Evolutionary conservation across 129 eudicot species (phyloP).

Genomic region (Pseudognaphalium luteoalbum): DNA sequence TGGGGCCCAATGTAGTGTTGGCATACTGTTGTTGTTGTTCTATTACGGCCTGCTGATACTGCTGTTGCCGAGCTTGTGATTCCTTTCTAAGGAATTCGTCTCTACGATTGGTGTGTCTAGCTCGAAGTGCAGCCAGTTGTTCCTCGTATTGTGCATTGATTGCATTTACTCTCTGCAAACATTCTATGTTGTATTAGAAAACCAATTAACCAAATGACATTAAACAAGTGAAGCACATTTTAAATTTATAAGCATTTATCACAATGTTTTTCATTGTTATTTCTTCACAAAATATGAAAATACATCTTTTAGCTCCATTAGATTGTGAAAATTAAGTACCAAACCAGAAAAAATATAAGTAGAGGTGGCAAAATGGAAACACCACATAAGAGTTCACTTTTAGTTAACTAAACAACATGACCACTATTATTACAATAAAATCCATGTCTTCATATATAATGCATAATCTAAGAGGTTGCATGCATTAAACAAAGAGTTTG

Average conservation of each 20-base stretch:
- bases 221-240: not conserved
- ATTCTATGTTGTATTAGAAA: slow-evolving; percentile 14
- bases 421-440: not conserved
- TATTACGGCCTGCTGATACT: slow-evolving; percentile 52
- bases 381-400: no score
- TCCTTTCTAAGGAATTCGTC: slow-evolving; percentile 60
- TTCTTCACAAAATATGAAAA: not conserved
- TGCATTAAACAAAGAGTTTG: not conserved
- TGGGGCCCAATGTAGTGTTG: slow-evolving; percentile 32
- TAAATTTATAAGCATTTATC: not conserved
- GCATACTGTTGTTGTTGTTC: slow-evolving; percentile 42
- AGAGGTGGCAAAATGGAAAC: not conserved
- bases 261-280: not conserved
- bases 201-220: not conserved
- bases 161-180: slow-evolving; percentile 55
- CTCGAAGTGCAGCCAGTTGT: slow-evolving; percentile 61
- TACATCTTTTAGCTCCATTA: not conserved
- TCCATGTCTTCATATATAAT: not conserved
- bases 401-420: not conserved
- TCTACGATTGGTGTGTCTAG: slow-evolving; percentile 49
- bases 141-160: slow-evolving; percentile 66
- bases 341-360: not conserved
- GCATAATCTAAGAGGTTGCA: not conserved
- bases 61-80: slow-evolving; percentile 64
- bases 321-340: slow-evolving; percentile 5